Conservation (phyloP, 2,329 filamentous ascomycete species). For the Canariomyces notabilis region DNA sequence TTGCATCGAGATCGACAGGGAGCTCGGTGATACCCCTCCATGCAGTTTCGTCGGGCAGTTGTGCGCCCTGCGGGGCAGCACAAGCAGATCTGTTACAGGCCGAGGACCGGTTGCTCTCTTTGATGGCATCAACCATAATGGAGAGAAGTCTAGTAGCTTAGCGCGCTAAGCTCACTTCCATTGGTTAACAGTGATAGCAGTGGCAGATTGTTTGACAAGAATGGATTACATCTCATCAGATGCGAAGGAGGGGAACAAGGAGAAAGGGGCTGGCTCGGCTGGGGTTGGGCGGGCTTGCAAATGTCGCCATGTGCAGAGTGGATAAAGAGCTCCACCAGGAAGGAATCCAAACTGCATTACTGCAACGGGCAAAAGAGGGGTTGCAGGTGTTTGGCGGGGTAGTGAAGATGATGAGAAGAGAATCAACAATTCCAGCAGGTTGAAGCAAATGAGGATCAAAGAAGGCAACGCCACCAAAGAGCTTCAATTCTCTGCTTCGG, state of each 20-base stretch:
- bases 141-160: conserved; percentile 5
- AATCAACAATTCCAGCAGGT: too few relatives aligned
- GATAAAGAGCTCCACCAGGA: conserved; percentile 7
- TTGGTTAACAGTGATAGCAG: conserved; percentile 6
- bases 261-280: conserved; percentile 13
- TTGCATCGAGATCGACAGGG: conserved; percentile 13
- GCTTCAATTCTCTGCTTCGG: too few relatives aligned
- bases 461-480: not conserved
- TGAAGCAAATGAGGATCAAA: too few relatives aligned
- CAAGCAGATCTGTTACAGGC: conserved; percentile 5
- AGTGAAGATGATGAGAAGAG: conserved; percentile 12
- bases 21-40: conserved; percentile 10
- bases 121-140: conserved; percentile 9
- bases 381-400: conserved; percentile 13
- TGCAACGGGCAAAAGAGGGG: conserved; percentile 13
- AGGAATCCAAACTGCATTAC: conserved; percentile 7
- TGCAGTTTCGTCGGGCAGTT: conserved; percentile 14
- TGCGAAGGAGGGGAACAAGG: not conserved
- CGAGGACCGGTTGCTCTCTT: not conserved
- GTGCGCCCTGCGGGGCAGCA: conserved; percentile 9
- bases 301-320: not conserved
- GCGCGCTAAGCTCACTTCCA: conserved; percentile 14
- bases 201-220: conserved; percentile 1
- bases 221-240: conserved; percentile 3
- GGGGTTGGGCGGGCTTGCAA: conserved; percentile 4